Evolutionary conservation across 345 rosid species (phyloP), one percentile per base, ranked within the genome.

Genomic region (Populus alba): DNA sequence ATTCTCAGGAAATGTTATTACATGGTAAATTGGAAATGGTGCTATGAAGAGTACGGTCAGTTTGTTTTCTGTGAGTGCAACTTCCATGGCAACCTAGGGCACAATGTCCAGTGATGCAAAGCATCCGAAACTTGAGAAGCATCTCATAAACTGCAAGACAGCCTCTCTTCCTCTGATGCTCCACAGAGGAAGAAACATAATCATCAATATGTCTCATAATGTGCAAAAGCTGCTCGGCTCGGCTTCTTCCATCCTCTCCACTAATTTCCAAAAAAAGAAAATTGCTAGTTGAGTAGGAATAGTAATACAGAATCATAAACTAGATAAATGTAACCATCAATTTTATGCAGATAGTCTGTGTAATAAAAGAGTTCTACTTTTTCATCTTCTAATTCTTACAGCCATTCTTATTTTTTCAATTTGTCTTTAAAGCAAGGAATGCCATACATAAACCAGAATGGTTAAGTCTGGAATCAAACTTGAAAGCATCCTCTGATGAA

Each of bases 181-280:
- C 98, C 55, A 93, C 83, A 51, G 94, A 79, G 72, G 99, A 93
- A 77, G 96, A 86, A 66, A 93, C 88, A 70, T 83, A 92, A 73
- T 88, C 95, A 88, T 95, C 99, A 84, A 91, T 84, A 81, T 90
- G 97, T 86, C 96, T 92, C 87, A 93, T 83, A 59, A 95, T 88
- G 86, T 95, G 99, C 87, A 93, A 79, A 59, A 95, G 92, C 84
- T 95, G 99, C 90, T 95, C 99, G 2, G 97, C 96, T 81, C 99
- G 87, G 84, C 97, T 95, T 90, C 98, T 86, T 77, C 99, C 99
- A 87, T 95, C 99, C 89, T 92, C 99, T 85, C 99, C 99, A 84
- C 99, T 95, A 84, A 76, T 80, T 81, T 71, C 82, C 80, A 76
- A 71, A 87, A 69, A 80, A 27, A 78, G 59, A 41, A 76, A 65